A percentile compares a stretch with the other conserved stretches of the same genome.
phyloP scores from a whole-genome alignment of 257 asterid species.

The Solanum appendiculatum region DNA sequence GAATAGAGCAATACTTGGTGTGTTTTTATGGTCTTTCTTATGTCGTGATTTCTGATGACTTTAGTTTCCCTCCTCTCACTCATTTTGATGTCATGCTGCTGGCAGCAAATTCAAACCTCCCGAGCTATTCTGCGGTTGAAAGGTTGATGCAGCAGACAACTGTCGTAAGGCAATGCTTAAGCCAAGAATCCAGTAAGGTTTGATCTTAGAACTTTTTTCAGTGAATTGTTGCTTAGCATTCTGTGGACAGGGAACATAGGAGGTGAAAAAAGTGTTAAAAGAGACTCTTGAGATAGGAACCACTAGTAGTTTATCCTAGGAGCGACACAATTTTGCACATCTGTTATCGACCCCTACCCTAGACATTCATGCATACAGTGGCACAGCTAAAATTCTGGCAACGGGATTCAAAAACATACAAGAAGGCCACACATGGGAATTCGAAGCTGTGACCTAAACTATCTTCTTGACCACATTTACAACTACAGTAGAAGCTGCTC shows the following conservation, averaged over 20 bases:
- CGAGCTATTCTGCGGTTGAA: slow-evolving; percentile 69
- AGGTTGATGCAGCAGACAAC: slow-evolving; percentile 80
- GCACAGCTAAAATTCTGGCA: not conserved
- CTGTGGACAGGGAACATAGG: not conserved
- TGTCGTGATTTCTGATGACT: not conserved
- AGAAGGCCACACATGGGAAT: not conserved
- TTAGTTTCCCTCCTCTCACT: not conserved
- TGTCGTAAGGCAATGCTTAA: slow-evolving; percentile 58
- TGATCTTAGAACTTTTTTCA: slow-evolving; percentile 14
- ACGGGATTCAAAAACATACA: not conserved
- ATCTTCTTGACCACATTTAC: not conserved
- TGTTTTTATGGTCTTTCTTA: not conserved
- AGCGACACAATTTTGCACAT: not conserved
- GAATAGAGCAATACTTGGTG: slow-evolving; percentile 85
- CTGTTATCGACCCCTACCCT: not conserved
- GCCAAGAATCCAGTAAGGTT: slow-evolving; percentile 77
- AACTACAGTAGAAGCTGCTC: not conserved
- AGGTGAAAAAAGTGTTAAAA: not conserved
- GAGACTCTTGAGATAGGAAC: not conserved
- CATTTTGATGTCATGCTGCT: slow-evolving; percentile 1
- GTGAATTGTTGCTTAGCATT: not conserved
- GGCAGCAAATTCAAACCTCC: slow-evolving; percentile 62
- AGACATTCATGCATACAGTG: not conserved
- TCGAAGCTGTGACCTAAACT: not conserved
- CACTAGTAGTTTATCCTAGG: not conserved